These are phyloP conservation scores for Aspergillus campestris DNA, from an alignment of 495 filamentous ascomycete genomes.

Conservation along the genomic window DNA sequence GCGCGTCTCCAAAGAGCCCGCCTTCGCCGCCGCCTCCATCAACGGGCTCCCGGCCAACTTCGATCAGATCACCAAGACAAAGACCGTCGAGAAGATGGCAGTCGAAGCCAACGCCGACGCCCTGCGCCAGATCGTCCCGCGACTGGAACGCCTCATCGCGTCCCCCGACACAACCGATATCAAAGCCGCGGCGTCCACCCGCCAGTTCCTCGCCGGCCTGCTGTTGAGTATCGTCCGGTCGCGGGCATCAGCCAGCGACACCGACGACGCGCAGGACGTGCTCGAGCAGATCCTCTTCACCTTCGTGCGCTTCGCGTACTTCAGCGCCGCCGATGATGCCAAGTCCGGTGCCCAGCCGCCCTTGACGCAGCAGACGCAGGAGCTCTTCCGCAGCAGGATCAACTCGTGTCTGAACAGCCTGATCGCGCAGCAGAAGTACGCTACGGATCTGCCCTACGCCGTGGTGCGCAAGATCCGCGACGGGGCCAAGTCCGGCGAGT, in stretches of 20 bases:
- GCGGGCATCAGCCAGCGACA: slow-evolving; percentile 26
- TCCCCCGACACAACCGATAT: slow-evolving; percentile 32
- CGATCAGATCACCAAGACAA: slow-evolving; percentile 79
- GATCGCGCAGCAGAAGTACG: slow-evolving; percentile 51
- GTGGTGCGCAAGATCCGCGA: slow-evolving; percentile 47
- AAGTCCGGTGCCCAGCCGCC: slow-evolving; percentile 28
- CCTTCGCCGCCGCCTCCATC: slow-evolving; percentile 50
- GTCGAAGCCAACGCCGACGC: slow-evolving; percentile 47
- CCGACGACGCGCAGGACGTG: slow-evolving; percentile 22
- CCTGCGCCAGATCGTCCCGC: slow-evolving; percentile 30
- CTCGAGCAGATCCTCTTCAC: slow-evolving; percentile 34
- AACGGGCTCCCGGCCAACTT: slow-evolving; percentile 64
- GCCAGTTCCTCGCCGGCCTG: slow-evolving; percentile 41
- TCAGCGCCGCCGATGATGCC: slow-evolving; percentile 18
- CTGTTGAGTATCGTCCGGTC: slow-evolving; percentile 37
- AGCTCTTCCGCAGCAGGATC: slow-evolving; percentile 60
- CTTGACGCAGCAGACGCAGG: slow-evolving; percentile 53
- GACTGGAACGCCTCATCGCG: slow-evolving; percentile 33
- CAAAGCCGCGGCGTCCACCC: slow-evolving; percentile 36
- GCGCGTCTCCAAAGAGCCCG: slow-evolving; percentile 56
- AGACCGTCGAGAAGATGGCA: slow-evolving; percentile 73
- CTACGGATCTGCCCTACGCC: slow-evolving; percentile 36
- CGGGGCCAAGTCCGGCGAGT: slow-evolving; percentile 30
- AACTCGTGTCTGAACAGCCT: slow-evolving; percentile 61
- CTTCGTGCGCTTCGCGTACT: slow-evolving; percentile 39